These are phyloP conservation scores for Endoconidiophora polonica DNA, from an alignment of 2,329 filamentous ascomycete genomes.

Conservation along the genomic window DNA sequence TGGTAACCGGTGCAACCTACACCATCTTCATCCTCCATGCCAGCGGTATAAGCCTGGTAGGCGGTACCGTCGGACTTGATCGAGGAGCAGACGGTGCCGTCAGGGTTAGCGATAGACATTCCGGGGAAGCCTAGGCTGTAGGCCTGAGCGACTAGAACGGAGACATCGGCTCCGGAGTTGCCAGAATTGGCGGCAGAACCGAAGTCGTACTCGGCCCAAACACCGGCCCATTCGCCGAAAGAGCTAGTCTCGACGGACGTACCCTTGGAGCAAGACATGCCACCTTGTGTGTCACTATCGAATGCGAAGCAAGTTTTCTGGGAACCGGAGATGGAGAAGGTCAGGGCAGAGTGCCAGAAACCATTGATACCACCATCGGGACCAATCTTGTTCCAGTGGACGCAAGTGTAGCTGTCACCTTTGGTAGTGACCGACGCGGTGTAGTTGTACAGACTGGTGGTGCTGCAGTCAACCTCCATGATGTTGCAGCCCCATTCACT, in stretches of 20 bases:
- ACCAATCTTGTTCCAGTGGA: constrained; percentile 38
- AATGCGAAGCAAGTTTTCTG: constrained; percentile 27
- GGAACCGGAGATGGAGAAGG: constrained; percentile 25
- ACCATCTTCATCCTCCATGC: constrained; percentile 24
- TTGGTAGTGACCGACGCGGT: constrained; percentile 25
- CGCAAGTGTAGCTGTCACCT: constrained; percentile 23
- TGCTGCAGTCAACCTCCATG: constrained; percentile 24
- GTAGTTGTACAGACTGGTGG: constrained; percentile 28
- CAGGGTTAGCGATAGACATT: constrained; percentile 24
- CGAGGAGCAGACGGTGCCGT: constrained; percentile 26
- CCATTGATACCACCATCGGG: constrained; percentile 27
- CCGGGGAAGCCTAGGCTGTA: constrained; percentile 18
- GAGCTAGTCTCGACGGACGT: constrained; percentile 20
- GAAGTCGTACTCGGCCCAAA: constrained; percentile 36
- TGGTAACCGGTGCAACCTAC: constrained; percentile 24
- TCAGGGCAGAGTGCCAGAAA: constrained; percentile 29
- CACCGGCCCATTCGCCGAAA: constrained; percentile 26
- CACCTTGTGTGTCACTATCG: constrained; percentile 31
- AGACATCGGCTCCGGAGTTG: constrained; percentile 35
- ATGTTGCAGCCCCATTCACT: constrained; percentile 36
- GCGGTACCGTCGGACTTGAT: constrained; percentile 22
- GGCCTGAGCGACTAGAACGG: constrained; percentile 28
- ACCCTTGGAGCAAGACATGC: constrained; percentile 26
- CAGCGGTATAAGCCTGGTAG: constrained; percentile 23
- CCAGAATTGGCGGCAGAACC: constrained; percentile 27